Conservation (phyloP, 345 rosid genomes). For the Eucalyptus erythrocorys region DNA sequence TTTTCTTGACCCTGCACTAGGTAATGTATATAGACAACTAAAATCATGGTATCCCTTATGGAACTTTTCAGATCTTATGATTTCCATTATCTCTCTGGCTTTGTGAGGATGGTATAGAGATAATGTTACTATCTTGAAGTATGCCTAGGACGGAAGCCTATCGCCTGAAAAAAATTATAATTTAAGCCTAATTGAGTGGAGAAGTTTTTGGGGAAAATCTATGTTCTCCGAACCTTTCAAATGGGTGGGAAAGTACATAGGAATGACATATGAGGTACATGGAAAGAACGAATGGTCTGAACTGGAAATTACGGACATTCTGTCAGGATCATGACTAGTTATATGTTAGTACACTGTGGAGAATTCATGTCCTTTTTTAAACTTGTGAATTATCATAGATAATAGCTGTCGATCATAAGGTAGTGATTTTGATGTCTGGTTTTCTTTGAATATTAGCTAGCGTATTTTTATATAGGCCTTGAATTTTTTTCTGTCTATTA, state of each 20-base stretch:
- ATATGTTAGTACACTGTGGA: neutral
- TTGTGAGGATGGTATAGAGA: neutral
- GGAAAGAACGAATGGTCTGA: neutral
- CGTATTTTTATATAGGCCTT: neutral
- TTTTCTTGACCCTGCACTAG: neutral
- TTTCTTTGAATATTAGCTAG: neutral
- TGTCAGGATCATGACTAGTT: neutral
- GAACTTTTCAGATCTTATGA: neutral
- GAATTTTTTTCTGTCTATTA: neutral
- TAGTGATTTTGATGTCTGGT: neutral
- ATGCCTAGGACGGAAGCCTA: neutral
- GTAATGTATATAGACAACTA: neutral
- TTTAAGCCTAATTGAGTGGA: neutral
- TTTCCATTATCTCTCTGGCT: neutral
- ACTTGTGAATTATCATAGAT: neutral
- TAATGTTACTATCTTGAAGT: neutral
- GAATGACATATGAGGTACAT: neutral
- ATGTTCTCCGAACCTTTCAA: neutral
- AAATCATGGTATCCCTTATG: neutral
- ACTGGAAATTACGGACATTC: neutral
- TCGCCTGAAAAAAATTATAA: neutral
- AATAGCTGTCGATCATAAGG: neutral
- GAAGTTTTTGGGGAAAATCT: neutral
- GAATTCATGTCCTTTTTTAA: neutral
- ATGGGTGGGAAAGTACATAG: neutral